phyloP scores from a whole-genome alignment of 176 grass and related monocot species.

The Coix lacrymajobi region DNA sequence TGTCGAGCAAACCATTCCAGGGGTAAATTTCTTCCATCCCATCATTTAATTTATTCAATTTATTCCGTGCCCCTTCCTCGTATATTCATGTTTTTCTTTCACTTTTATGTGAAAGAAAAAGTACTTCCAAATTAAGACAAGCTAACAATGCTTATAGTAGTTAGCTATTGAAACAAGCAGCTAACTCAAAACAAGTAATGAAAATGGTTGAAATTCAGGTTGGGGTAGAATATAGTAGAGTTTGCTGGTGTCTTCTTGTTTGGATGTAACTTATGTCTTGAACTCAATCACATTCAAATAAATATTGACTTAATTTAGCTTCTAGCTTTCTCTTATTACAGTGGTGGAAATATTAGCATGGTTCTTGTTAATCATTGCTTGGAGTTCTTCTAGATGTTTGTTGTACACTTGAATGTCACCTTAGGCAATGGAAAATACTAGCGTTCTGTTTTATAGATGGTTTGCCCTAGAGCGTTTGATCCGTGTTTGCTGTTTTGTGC shows the following conservation, averaged over 20 bases:
- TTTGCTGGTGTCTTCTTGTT: background rate
- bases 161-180: background rate
- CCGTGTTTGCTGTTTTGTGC: constrained; percentile 6
- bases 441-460: background rate
- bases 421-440: background rate
- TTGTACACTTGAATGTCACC: background rate
- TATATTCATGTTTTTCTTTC: background rate
- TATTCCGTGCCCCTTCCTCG: background rate
- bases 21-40: constrained; percentile 44
- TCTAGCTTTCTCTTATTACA: background rate
- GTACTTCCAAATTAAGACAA: background rate
- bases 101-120: background rate
- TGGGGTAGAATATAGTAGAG: background rate
- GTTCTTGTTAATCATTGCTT: background rate
- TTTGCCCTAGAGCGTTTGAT: background rate
- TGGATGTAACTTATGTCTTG: background rate
- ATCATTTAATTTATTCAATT: background rate
- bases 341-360: background rate
- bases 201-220: background rate
- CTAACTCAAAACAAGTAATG: background rate
- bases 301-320: background rate
- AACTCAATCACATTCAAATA: background rate
- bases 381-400: background rate
- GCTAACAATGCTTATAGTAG: background rate
- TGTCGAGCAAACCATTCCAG: constrained; percentile 83